Evolutionary conservation across 768 basidiomycete species (phyloP), one percentile per base, ranked within the genome.

Genomic region (Rhodotorula sphaerocarpa): DNA sequence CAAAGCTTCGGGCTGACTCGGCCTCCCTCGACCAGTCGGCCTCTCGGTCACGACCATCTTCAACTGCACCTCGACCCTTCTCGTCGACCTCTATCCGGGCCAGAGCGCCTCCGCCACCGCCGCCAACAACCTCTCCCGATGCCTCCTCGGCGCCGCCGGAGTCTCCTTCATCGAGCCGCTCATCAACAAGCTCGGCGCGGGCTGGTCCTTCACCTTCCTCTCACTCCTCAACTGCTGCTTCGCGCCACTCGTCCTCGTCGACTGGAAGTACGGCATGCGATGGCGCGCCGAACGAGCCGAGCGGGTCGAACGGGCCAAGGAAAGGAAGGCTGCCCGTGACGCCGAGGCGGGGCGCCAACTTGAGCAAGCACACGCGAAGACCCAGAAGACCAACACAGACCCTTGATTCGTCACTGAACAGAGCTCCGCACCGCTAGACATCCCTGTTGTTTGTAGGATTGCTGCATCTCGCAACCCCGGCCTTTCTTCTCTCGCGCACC

Each of bases 31-130:
- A 16, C 4, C 50, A 67, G 66, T 67, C 46, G 70, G 70, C 9
- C 27, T 62, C 21, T 57, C 59, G 14, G 57, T 69, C 20, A 69
- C 65, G 20, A 51, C 53, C 21, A 28, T 70, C 25, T 66, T 68
- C 61, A 70, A 68, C 50, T 54, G 42, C 33, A 41, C 60, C 46
- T 39, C 30, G 15, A 66, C 70, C 0, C 55, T 74, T 12, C 60
- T 71, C 21, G 70, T 76, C 53, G 77, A 78, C 64, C 56, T 78
- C 31, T 70, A 71, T 45, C 75, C 75, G 0, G 73, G 73, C 5
- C 65, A 72, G 50, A 50, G 47, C 5, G 63, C 63, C 2, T 59
- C 58, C 1, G 63, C 63, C 1, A 65, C 58, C 3, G 63, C 63
- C 0, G 65, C 65, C 28, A 67, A 64, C 60, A 71, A 71, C 54